phyloP scores from a whole-genome alignment of 2,329 filamentous ascomycete species.

The Pseudonectria foliicola region DNA sequence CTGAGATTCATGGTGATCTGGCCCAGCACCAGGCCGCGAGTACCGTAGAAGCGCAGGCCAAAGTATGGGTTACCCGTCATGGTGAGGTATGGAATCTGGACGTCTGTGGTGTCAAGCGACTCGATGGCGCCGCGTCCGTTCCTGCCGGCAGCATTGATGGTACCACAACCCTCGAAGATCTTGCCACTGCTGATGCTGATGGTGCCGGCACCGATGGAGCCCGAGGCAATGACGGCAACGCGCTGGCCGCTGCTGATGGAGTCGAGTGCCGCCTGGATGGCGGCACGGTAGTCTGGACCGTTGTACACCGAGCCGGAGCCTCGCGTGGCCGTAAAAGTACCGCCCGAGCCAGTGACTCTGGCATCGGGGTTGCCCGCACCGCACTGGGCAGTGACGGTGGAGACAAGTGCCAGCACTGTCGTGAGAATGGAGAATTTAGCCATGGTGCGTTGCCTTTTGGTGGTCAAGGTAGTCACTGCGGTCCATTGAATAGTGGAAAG shows the following conservation, averaged over 20 bases:
- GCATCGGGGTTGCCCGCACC: slow-evolving; percentile 40
- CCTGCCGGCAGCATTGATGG: slow-evolving; percentile 39
- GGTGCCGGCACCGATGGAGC: slow-evolving; percentile 47
- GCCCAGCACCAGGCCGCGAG: slow-evolving; percentile 39
- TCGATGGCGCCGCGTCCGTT: slow-evolving; percentile 47
- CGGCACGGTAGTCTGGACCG: slow-evolving; percentile 45
- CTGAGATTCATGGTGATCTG: slow-evolving; percentile 48
- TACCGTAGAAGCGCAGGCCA: slow-evolving; percentile 48
- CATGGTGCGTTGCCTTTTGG: slow-evolving; percentile 21
- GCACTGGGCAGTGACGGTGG: slow-evolving; percentile 35
- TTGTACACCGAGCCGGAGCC: slow-evolving; percentile 42
- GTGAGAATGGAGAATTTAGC: slow-evolving; percentile 29
- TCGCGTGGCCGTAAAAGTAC: slow-evolving; percentile 35
- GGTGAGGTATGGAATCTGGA: slow-evolving; percentile 47
- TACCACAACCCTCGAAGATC: slow-evolving; percentile 52
- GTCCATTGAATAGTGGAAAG: no score
- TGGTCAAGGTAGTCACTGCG: no score
- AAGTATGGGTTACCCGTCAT: slow-evolving; percentile 54
- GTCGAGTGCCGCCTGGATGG: slow-evolving; percentile 48
- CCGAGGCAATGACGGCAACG: slow-evolving; percentile 46
- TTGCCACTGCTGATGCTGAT: slow-evolving; percentile 45
- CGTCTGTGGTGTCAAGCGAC: slow-evolving; percentile 38
- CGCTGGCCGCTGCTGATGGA: slow-evolving; percentile 44
- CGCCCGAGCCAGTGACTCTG: slow-evolving; percentile 39
- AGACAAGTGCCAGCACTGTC: slow-evolving; percentile 34